Base-by-base conservation (phyloP, 768 basidiomycete genomes). In the Mycena pura region DNA sequence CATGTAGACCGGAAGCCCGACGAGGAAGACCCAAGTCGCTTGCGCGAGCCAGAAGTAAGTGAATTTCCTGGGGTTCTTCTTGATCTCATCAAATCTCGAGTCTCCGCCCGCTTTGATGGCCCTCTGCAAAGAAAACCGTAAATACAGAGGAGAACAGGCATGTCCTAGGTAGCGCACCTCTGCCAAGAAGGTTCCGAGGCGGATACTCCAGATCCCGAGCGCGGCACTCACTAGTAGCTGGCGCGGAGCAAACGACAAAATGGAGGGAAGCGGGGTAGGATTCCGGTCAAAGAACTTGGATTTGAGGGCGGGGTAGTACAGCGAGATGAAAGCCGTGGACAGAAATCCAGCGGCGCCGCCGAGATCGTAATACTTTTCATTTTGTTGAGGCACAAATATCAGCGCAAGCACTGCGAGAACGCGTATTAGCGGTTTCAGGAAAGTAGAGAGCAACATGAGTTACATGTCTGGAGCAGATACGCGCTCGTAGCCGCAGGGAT, bases 1-100 rank as follows among this genome's bases (percentile, higher is more conserved):
- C 32, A 90, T 70, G 65, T 86, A 91, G 10, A 91, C 84, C 4
- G 90, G 90, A 13, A 92, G 78, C 17, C 89, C 88, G 47, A 90
- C 86, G 10, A 88, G 65, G 22, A 85, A 74, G 38, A 91, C 82
- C 90, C 90, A 91, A 3, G 84, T 84, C 0, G 87, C 86, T 78
- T 86, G 86, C 3, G 79, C 82, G 56, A 87, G 77, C 90, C 89
- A 92, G 56, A 78, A 86, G 21, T 66, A 74, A 1, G 85, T 76
- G 68, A 91, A 93, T 19, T 32, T 59, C 69, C 11, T 29, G 38
- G 79, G 78, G 21, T 74, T 52, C 46, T 67, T 71, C 63, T 77
- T 80, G 57, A 90, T 80, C 55, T 84, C 72, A 39, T 89, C 85
- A 66, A 91, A 91, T 10, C 89, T 76, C 17, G 86, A 84, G 71